Evolutionary conservation across 345 rosid genomes (phyloP).

Genomic region (Rhodamnia argentea): DNA sequence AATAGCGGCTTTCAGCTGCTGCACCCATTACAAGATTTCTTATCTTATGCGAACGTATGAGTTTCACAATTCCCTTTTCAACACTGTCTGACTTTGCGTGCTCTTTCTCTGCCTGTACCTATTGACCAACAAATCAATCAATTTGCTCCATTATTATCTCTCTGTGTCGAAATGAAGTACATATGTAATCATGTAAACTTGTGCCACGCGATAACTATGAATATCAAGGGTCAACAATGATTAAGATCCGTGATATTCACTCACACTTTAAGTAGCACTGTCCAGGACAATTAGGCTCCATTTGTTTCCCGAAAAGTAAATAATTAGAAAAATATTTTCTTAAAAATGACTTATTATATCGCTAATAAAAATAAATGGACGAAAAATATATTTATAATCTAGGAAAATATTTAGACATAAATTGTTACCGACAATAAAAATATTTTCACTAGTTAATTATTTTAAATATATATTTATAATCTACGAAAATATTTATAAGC

Average conservation of each 20-base stretch:
- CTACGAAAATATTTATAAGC: no score
- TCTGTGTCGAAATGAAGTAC: not conserved
- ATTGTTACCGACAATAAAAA: no score
- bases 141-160: not conserved
- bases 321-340: no score
- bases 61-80: not conserved
- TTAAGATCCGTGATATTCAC: not conserved
- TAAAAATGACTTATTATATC: no score
- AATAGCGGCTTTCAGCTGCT: not conserved
- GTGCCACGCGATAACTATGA: not conserved
- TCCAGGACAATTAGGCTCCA: not conserved
- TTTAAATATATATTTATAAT: no score
- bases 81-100: not conserved
- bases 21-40: not conserved
- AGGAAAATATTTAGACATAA: no score
- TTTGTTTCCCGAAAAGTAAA: no score
- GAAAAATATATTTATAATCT: no score
- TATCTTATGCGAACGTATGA: not conserved
- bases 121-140: not conserved
- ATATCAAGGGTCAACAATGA: not conserved
- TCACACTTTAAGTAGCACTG: not conserved
- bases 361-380: no score
- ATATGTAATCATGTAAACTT: not conserved
- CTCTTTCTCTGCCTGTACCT: not conserved
- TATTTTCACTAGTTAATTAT: no score